These are phyloP conservation scores for Suillus alpinus DNA, from an alignment of 768 basidiomycete species.

Conservation along the genomic window DNA sequence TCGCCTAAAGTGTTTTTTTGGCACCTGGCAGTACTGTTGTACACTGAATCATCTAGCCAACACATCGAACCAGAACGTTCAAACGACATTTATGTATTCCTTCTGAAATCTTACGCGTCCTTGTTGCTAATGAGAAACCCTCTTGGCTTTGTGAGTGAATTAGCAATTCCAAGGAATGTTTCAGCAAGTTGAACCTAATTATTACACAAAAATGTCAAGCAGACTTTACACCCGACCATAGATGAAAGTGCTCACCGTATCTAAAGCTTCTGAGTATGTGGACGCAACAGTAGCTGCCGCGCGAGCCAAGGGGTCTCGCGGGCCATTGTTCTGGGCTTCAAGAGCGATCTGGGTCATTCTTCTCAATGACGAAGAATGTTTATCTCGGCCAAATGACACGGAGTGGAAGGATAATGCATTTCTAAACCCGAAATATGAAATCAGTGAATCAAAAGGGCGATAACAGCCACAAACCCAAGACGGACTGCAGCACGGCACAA, in stretches of 20 bases:
- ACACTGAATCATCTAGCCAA: not conserved
- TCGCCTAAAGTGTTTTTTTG: too few relatives aligned
- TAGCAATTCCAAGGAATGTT: conserved; percentile 56
- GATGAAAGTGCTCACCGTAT: conserved; percentile 38
- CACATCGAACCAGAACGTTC: not conserved
- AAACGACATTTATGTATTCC: not conserved
- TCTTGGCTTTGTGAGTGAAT: conserved; percentile 54
- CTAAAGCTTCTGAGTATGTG: conserved; percentile 47
- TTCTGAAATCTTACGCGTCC: not conserved
- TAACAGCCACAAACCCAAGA: conserved; percentile 37
- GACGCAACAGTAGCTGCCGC: conserved; percentile 36
- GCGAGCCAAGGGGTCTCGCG: conserved; percentile 36
- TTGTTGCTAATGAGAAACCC: conserved; percentile 39
- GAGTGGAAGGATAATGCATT: conserved; percentile 57
- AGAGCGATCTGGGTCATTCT: conserved; percentile 55
- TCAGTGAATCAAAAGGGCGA: not conserved
- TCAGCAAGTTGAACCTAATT: conserved; percentile 50
- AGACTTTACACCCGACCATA: not conserved
- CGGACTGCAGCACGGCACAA: conserved; percentile 41
- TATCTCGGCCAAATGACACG: conserved; percentile 47
- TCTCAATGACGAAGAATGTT: conserved; percentile 27
- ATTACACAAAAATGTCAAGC: not conserved
- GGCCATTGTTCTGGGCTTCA: conserved; percentile 43
- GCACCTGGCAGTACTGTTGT: not conserved
- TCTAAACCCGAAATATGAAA: conserved; percentile 25